Evolutionary conservation across 106 monocot species (phyloP).

Genomic region (Apostasia shenzhenica): DNA sequence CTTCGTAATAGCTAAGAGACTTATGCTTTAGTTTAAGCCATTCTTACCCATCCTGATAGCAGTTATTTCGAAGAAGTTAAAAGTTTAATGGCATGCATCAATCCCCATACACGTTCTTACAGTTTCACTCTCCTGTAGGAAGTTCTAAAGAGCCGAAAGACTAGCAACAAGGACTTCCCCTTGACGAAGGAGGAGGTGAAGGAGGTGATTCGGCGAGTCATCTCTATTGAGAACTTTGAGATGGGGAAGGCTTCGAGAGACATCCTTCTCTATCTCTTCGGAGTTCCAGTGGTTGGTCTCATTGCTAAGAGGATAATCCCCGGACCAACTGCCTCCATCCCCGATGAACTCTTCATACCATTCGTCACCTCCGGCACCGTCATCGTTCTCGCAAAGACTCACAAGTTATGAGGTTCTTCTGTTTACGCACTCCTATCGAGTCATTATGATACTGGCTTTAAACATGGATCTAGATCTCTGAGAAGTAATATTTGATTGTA

Average conservation of each 20-base stretch:
- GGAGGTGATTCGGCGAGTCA: slow-evolving; percentile 19
- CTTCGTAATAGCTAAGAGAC: no score
- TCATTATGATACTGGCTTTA: no score
- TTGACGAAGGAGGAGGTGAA: slow-evolving; percentile 31
- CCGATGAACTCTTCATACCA: slow-evolving; percentile 75
- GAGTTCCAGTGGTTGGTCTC: slow-evolving; percentile 33
- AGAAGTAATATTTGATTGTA: no score
- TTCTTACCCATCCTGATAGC: no score
- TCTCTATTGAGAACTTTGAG: slow-evolving; percentile 24
- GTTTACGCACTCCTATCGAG: no score
- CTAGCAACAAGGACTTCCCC: no score
- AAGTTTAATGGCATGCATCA: no score
- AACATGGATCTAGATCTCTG: no score
- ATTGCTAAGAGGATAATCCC: slow-evolving; percentile 53
- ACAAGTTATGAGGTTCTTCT: slow-evolving; percentile 23
- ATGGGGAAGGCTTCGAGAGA: slow-evolving; percentile 46
- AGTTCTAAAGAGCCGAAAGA: neutral
- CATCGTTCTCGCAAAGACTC: slow-evolving; percentile 39
- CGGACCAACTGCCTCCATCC: slow-evolving; percentile 28
- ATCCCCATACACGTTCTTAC: no score
- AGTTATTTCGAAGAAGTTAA: no score
- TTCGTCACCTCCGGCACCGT: slow-evolving; percentile 49
- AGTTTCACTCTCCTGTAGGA: neutral
- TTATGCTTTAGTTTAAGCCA: no score
- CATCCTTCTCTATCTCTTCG: slow-evolving; percentile 41